Evolutionary conservation across 441 rosid genomes (phyloP), one percentile per base, ranked within the genome.

Genomic region (Raphanus hybrid): DNA sequence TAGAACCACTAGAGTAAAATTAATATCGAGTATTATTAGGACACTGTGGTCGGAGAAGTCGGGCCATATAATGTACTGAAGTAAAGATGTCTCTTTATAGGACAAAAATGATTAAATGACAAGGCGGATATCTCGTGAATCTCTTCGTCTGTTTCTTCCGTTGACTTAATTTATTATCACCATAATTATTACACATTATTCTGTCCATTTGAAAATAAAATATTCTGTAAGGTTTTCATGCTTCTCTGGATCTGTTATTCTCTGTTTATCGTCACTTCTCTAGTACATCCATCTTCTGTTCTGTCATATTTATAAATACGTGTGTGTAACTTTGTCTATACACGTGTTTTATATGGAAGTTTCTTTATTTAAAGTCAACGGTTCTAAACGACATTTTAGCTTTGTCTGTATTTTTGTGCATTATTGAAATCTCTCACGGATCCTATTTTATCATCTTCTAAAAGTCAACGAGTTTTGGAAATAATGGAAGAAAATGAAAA

Each of bases 41-140:
- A 70, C 82, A 65, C 18, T 34, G 14, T 75, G 76, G 82, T 80
- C 73, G 82, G 76, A 79, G 70, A 48, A 66, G 73, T 74, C 67
- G 73, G 82, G 64, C 79, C 73, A 80, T 74, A 16, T 59, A 20
- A 45, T 58, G 73, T 70, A 48, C 41, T 80, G 79, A 70, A 48
- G 48, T 79, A 57, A 75, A 75, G 69, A 64, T 65, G 82, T 75
- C 79, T 70, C 76, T 75, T 75, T 80, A 11, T 9, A 70, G 60
- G 73, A 80, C 79, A 75, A 75, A 80, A 23, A 11, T 3, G 1
- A 66, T 70, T 80, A 50, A 80, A 70, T 70, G 80, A 35, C 15
- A 66, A 75, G 66, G 70, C 34, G 23, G 39, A 70, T 65, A 59
- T 80, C 80, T 80, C 83, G 83, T 80, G 83, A 80, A 66, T 60